Evolutionary conservation across 1,139 yeast genomes (phyloP).

Genomic region (Taphrina sp.): DNA sequence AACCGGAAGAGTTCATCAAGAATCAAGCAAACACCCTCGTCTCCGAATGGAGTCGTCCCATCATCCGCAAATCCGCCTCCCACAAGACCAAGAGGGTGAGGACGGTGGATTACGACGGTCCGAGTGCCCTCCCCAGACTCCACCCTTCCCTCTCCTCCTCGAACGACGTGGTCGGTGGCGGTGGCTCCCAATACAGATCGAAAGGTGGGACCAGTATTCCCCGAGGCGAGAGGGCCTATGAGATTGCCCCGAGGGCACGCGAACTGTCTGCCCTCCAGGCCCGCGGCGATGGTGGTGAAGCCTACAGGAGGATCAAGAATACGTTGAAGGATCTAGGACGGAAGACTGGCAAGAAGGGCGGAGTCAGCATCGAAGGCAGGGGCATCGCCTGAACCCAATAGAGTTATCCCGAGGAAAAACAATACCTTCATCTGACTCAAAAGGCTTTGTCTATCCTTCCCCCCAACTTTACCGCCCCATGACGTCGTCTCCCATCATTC

Average conservation of each 20-base stretch:
- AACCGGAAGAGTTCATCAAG: slow-evolving; percentile 83
- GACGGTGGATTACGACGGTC: slow-evolving; percentile 25
- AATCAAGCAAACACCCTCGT: slow-evolving; percentile 85
- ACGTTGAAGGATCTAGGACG: slow-evolving; percentile 23
- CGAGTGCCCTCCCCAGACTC: slow-evolving; percentile 3
- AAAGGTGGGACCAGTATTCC: slow-evolving; percentile 31
- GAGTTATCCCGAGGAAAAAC: no score
- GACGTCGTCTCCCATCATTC: no score
- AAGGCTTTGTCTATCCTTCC: no score
- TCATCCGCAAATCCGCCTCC: slow-evolving; percentile 91
- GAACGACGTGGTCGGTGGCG: not conserved
- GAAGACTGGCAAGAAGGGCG: slow-evolving; percentile 17
- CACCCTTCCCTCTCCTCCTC: slow-evolving; percentile 6
- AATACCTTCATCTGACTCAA: no score
- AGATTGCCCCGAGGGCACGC: slow-evolving; percentile 25
- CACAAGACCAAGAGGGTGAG: slow-evolving; percentile 80
- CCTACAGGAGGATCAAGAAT: slow-evolving; percentile 22
- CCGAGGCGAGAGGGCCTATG: slow-evolving; percentile 30
- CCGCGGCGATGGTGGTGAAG: slow-evolving; percentile 22
- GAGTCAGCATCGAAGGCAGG: slow-evolving; percentile 28
- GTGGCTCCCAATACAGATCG: slow-evolving; percentile 14
- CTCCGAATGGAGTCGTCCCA: slow-evolving; percentile 82
- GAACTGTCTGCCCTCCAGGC: slow-evolving; percentile 5
- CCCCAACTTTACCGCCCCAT: no score
- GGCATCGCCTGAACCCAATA: slow-evolving; percentile 24